phyloP scores from a whole-genome alignment of 805 yeast genomes.

The Kodamaea kaohsiungensis region DNA sequence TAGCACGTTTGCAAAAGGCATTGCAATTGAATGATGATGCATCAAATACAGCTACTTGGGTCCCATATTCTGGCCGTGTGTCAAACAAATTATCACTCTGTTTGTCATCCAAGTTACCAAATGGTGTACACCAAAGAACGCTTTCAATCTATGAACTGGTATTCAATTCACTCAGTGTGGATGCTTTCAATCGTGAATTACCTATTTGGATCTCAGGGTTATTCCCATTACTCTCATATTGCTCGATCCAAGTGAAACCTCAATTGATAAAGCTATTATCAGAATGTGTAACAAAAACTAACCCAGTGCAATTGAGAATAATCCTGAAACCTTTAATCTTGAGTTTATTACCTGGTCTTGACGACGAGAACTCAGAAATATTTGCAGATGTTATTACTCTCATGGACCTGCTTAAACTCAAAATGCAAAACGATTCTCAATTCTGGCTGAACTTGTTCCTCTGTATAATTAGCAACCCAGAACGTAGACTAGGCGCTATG shows the following conservation, averaged over 20 bases:
- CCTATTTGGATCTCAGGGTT: conserved; percentile 89
- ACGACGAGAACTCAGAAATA: conserved; percentile 87
- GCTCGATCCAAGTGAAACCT: conserved; percentile 86
- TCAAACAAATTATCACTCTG: conserved; percentile 77
- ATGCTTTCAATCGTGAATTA: conserved; percentile 55
- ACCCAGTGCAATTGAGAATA: conserved; percentile 44
- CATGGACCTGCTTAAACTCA: conserved; percentile 58
- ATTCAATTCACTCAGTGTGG: conserved; percentile 61
- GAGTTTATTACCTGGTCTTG: conserved; percentile 82
- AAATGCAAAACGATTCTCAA: conserved; percentile 63
- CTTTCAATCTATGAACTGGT: conserved; percentile 72
- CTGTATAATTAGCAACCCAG: conserved; percentile 75
- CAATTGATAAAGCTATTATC: conserved; percentile 64
- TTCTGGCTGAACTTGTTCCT: conserved; percentile 87
- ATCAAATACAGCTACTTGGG: conserved; percentile 38
- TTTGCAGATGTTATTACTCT: conserved; percentile 61
- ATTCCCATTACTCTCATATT: conserved; percentile 85
- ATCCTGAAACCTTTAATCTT: conserved; percentile 70
- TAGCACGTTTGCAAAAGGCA: conserved; percentile 76
- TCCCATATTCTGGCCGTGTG: conserved; percentile 69
- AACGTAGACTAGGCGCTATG: conserved; percentile 79
- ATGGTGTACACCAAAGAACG: conserved; percentile 93
- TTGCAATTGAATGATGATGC: conserved; percentile 39
- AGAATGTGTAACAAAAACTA: conserved; percentile 40
- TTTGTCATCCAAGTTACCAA: conserved; percentile 77